Evolutionary conservation across 345 rosid genomes (phyloP).

Genomic region (Rhodomyrtus tomentosa): DNA sequence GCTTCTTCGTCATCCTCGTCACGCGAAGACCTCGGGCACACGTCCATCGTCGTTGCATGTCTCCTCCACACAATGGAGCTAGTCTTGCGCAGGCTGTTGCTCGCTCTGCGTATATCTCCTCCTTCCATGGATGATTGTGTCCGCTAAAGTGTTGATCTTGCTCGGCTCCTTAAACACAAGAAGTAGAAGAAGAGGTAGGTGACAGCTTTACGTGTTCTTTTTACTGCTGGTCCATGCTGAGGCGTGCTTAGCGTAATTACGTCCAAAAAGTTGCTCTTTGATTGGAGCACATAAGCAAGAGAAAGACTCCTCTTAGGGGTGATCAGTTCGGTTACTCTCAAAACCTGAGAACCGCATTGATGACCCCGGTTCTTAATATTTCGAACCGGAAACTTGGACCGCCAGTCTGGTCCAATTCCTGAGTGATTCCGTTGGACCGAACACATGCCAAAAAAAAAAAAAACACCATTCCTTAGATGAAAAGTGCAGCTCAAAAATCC

Average conservation of each 20-base stretch:
- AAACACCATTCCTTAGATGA: too few relatives aligned
- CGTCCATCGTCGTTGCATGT: neutral
- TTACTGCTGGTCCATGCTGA: neutral
- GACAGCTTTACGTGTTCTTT: neutral
- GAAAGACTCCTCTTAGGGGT: too few relatives aligned
- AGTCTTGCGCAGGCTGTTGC: constrained; percentile 6
- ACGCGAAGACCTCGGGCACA: constrained; percentile 24
- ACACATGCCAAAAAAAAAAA: too few relatives aligned
- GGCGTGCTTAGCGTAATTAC: neutral
- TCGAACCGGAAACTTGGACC: too few relatives aligned
- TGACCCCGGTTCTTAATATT: too few relatives aligned
- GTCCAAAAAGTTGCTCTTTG: neutral
- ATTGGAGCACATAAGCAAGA: too few relatives aligned
- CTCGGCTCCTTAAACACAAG: neutral
- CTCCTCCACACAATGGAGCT: constrained; percentile 13
- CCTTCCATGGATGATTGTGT: constrained; percentile 1
- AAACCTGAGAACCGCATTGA: too few relatives aligned
- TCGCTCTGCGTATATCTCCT: constrained; percentile 1
- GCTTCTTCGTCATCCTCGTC: constrained; percentile 51
- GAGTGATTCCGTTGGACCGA: too few relatives aligned
- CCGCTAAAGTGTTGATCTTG: neutral
- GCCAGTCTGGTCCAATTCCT: too few relatives aligned
- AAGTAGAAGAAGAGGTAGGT: neutral
- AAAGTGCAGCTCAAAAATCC: too few relatives aligned
- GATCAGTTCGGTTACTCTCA: too few relatives aligned